A percentile compares a stretch with the other conserved stretches of the same genome.
phyloP scores from a whole-genome alignment of 192 early-diverging fungal genomes.

The Coemansia erecta region DNA sequence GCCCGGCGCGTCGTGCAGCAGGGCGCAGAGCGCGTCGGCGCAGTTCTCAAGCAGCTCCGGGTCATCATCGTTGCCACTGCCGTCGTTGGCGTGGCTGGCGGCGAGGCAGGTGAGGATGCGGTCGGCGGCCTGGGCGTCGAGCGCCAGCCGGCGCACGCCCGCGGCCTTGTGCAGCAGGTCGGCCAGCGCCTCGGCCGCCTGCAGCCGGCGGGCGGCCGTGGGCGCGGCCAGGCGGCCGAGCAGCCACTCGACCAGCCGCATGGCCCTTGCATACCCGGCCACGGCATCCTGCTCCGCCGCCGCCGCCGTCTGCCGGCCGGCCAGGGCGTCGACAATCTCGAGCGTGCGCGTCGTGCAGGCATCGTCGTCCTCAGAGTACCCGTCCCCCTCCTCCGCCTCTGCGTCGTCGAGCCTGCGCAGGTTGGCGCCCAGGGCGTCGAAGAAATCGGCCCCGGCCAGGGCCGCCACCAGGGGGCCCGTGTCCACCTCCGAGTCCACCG shows the following conservation, averaged over 20 bases:
- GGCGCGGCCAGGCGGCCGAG: background rate
- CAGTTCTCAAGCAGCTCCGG: constrained; percentile 92
- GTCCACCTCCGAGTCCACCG: constrained; percentile 65
- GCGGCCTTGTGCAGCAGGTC: constrained; percentile 74
- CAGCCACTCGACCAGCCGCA: constrained; percentile 73
- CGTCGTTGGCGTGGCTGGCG: too few species aligned
- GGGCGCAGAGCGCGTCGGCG: constrained; percentile 77
- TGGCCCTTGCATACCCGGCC: constrained; percentile 66
- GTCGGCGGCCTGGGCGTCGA: constrained; percentile 12
- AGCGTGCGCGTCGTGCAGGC: constrained; percentile 84
- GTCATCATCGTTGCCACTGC: too few species aligned
- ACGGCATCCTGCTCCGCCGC: too few species aligned
- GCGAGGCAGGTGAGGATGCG: constrained; percentile 1
- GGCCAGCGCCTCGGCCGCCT: constrained; percentile 80
- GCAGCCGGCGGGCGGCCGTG: constrained; percentile 84
- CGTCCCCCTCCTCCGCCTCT: too few species aligned
- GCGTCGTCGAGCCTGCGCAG: constrained; percentile 75
- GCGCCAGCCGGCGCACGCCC: constrained; percentile 53
- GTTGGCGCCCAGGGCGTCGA: constrained; percentile 79
- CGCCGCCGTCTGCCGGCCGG: constrained; percentile 66
- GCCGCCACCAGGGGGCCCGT: constrained; percentile 58
- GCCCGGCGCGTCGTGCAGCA: constrained; percentile 63
- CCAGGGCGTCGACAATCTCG: constrained; percentile 83
- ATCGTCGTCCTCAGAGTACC: constrained; percentile 69
- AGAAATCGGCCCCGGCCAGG: constrained; percentile 65